Evolutionary conservation across 1,284 basidiomycete genomes (phyloP).

Genomic region (Malassezia nana): DNA sequence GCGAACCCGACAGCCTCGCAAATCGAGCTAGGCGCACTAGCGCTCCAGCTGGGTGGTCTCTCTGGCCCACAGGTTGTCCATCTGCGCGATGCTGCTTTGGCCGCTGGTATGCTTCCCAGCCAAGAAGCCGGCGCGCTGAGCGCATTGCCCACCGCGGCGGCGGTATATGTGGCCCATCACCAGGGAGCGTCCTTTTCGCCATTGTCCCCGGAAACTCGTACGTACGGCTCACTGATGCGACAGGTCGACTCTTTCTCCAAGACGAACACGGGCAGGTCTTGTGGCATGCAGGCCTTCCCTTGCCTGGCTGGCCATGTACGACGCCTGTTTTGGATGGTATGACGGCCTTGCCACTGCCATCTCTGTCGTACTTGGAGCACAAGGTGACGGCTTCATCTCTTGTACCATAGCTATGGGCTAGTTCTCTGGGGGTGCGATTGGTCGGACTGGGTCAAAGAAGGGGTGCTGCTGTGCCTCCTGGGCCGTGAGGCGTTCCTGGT

Average conservation of each 20-base stretch:
- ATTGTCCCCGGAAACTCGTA: slow-evolving; percentile 25
- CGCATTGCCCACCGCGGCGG: slow-evolving; percentile 17
- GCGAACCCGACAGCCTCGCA: background rate
- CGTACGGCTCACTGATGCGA: slow-evolving; percentile 17
- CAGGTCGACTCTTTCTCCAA: slow-evolving; percentile 25
- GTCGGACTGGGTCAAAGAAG: slow-evolving; percentile 39
- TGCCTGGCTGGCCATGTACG: slow-evolving; percentile 19
- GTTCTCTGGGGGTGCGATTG: background rate
- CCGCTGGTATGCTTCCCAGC: slow-evolving; percentile 3
- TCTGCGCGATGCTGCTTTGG: slow-evolving; percentile 13
- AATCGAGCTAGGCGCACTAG: background rate
- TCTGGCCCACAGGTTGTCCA: background rate
- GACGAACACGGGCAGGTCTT: slow-evolving; percentile 26
- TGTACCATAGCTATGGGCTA: slow-evolving; percentile 1
- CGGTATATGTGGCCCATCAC: slow-evolving; percentile 21
- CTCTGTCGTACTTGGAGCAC: slow-evolving; percentile 4
- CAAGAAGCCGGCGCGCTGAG: background rate
- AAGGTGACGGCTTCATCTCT: background rate
- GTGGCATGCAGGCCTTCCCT: slow-evolving; percentile 35
- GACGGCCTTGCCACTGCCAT: slow-evolving; percentile 5
- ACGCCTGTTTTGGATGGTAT: slow-evolving; percentile 4
- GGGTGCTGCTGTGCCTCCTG: slow-evolving; percentile 49
- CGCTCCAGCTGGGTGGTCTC: background rate
- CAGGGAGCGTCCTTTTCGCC: slow-evolving; percentile 29
- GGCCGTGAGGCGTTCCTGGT: slow-evolving; percentile 90